A percentile compares a stretch with the other conserved stretches of the same genome.
Evolutionary conservation across 176 grass and related monocot species (phyloP).

Genomic region (Aegilops speltoides): DNA sequence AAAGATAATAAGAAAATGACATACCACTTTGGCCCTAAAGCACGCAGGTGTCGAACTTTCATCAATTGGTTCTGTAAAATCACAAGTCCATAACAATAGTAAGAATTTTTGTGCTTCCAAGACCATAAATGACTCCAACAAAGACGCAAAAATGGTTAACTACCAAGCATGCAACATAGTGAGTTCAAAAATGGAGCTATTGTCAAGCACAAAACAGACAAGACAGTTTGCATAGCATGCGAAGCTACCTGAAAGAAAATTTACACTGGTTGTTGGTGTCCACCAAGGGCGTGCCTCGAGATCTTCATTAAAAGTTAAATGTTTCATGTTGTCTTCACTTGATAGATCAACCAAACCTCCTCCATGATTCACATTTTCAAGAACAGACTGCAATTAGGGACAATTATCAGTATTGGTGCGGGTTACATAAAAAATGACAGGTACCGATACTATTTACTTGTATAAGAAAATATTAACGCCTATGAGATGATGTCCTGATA

Average conservation of each 20-base stretch:
- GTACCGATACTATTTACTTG: not conserved
- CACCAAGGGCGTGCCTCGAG: conserved; percentile 88
- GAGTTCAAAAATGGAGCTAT: conserved; percentile 16
- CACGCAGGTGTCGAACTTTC: conserved; percentile 44
- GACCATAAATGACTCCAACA: not conserved
- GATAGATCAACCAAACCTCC: conserved; percentile 69
- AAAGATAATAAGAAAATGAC: conserved; percentile 9
- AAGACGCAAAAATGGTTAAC: not conserved
- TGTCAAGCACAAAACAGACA: conserved; percentile 2
- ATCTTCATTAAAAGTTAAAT: conserved; percentile 84
- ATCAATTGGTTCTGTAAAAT: conserved; percentile 68
- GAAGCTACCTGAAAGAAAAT: conserved; percentile 74
- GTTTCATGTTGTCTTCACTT: conserved; percentile 65
- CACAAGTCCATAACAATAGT: not conserved
- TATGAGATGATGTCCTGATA: conserved; percentile 20
- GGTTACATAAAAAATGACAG: not conserved
- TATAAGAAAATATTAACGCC: not conserved
- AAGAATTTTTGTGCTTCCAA: conserved; percentile 6
- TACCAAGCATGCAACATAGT: conserved; percentile 4
- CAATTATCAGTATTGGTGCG: conserved; percentile 1
- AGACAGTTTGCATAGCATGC: not conserved
- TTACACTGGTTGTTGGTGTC: conserved; percentile 69
- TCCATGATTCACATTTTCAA: conserved; percentile 67
- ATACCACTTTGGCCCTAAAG: conserved; percentile 67
- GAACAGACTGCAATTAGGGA: conserved; percentile 46